Percentiles rank a stretch among this genome's conserved stretches.
Evolutionary conservation across 495 filamentous ascomycete genomes (phyloP).

Genomic region (Xeromyces bisporus): DNA sequence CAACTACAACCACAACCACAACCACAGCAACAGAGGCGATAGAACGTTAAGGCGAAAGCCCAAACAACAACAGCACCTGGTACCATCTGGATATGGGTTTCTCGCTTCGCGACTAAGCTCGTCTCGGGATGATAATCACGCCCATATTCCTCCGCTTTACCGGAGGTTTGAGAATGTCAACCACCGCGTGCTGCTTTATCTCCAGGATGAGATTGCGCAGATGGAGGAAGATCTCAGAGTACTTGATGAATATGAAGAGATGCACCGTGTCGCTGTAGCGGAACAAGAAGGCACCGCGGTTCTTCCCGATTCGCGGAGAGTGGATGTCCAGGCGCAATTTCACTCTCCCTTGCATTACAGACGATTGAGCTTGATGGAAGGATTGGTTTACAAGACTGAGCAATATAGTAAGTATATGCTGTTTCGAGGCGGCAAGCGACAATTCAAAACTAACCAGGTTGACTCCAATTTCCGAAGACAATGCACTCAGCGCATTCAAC

Average conservation of each 20-base stretch:
- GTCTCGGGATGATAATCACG: constrained; percentile 14
- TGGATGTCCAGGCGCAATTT: constrained; percentile 39
- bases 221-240: constrained; percentile 58
- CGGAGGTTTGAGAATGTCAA: constrained; percentile 73
- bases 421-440: too few species aligned
- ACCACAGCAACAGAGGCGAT: too few species aligned
- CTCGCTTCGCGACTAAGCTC: constrained; percentile 44
- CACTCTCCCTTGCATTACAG: constrained; percentile 56
- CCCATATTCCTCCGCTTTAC: constrained; percentile 50
- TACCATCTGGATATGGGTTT: constrained; percentile 47
- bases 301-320: constrained; percentile 46
- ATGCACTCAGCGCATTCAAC: constrained; percentile 51
- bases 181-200: constrained; percentile 66
- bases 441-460: too few species aligned
- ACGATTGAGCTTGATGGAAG: constrained; percentile 50
- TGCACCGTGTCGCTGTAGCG: constrained; percentile 36
- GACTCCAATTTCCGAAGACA: constrained; percentile 42
- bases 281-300: constrained; percentile 30
- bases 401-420: constrained; percentile 57
- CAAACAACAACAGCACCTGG: constrained; percentile 9
- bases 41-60: constrained; percentile 13
- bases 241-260: constrained; percentile 55
- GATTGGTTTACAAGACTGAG: constrained; percentile 55
- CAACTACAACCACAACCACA: too few species aligned
- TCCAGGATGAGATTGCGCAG: constrained; percentile 74